Percentiles rank a stretch among this genome's conserved stretches.
Conservation (phyloP, 208 protist species). For the Blastocrithidia nonstop region DNA sequence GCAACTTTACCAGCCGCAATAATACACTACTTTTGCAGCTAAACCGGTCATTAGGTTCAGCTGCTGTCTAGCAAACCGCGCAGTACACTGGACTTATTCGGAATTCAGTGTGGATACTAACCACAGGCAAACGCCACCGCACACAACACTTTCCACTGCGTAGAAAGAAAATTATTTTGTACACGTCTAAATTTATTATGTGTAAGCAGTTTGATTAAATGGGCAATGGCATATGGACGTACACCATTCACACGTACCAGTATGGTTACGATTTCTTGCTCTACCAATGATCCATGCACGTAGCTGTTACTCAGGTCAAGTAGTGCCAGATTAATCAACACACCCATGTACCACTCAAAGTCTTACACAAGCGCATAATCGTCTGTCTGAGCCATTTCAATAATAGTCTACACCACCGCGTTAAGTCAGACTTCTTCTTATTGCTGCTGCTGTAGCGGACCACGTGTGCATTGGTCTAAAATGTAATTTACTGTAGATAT, state of each 20-base stretch:
- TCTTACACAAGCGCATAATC: constrained; percentile 87
- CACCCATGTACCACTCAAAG: constrained; percentile 96
- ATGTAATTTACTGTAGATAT: constrained; percentile 61
- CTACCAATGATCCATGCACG: constrained; percentile 75
- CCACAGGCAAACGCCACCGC: constrained; percentile 89
- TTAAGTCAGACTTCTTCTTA: constrained; percentile 85
- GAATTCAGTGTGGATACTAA: constrained; percentile 82
- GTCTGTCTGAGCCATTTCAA: constrained; percentile 56
- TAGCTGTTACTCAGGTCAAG: constrained; percentile 34
- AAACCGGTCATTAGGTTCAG: constrained; percentile 36
- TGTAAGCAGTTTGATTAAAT: constrained; percentile 32
- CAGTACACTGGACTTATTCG: constrained; percentile 23
- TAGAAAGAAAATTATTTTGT: too few relatives aligned
- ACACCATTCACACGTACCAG: constrained; percentile 88
- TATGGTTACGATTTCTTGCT: constrained; percentile 87
- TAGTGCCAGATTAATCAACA: constrained; percentile 85
- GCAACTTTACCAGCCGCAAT: constrained; percentile 86
- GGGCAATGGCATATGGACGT: constrained; percentile 48
- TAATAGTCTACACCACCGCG: constrained; percentile 76
- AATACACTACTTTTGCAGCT: constrained; percentile 76
- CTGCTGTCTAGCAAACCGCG: constrained; percentile 23
- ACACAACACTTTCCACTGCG: constrained; percentile 65
- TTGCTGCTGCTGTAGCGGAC: neutral
- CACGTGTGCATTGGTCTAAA: constrained; percentile 41
- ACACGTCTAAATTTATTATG: too few relatives aligned